Percentiles rank a stretch among this genome's conserved stretches.
These are phyloP conservation scores for Arxiozyma slooffiae DNA, from an alignment of 1,139 yeast species.

Conservation along the genomic window DNA sequence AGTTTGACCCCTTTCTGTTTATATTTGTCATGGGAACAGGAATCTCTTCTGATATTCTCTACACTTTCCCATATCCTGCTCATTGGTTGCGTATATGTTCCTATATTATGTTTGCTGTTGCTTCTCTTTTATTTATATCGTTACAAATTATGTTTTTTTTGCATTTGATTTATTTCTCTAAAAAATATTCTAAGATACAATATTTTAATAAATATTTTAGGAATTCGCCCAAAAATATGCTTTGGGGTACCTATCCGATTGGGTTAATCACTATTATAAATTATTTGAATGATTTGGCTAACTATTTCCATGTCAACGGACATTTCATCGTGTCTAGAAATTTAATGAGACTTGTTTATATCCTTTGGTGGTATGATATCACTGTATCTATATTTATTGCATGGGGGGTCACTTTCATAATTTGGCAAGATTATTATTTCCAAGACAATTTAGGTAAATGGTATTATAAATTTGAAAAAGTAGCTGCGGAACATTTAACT, in stretches of 20 bases:
- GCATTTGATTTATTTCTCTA: slow-evolving; percentile 28
- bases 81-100: slow-evolving; percentile 53
- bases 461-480: slow-evolving; percentile 17
- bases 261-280: slow-evolving; percentile 59
- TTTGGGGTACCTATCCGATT: slow-evolving; percentile 74
- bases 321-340: slow-evolving; percentile 3
- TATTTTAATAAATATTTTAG: slow-evolving; percentile 18
- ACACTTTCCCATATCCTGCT: slow-evolving; percentile 55
- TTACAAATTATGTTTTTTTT: slow-evolving; percentile 33
- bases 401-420: slow-evolving; percentile 41
- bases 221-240: slow-evolving; percentile 44
- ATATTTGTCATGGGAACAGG: slow-evolving; percentile 79
- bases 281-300: slow-evolving; percentile 35
- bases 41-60: slow-evolving; percentile 50
- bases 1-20: slow-evolving; percentile 52
- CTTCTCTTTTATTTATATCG: slow-evolving; percentile 40
- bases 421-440: slow-evolving; percentile 31
- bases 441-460: slow-evolving; percentile 4
- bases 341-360: slow-evolving; percentile 35
- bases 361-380: slow-evolving; percentile 63
- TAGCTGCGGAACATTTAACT: slow-evolving; percentile 15
- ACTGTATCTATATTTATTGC: slow-evolving; percentile 45
- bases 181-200: slow-evolving; percentile 6
- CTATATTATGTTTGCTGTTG: slow-evolving; percentile 47
- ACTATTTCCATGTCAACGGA: not conserved